Evolutionary conservation across 139 green algal species (phyloP), one percentile per base, ranked within the genome.

Genomic region (Ettlia oleoabundans): DNA sequence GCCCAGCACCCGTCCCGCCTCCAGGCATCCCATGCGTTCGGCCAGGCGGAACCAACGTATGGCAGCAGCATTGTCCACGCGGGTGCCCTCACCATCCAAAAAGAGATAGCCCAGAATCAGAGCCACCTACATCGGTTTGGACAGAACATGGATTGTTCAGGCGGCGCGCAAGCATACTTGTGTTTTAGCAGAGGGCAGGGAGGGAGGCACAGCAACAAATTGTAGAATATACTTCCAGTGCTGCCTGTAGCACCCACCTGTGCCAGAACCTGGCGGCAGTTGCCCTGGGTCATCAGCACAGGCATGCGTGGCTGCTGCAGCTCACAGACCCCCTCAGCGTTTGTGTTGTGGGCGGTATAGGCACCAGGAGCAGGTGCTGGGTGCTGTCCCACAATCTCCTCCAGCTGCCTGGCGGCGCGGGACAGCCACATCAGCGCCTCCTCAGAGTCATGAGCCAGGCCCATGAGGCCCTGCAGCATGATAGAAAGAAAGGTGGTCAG

Each of bases 81-180:
- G 76, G 38, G 65, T 82, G 40, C 86, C 84, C 62, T 90, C 86
- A 9, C 86, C 86, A 35, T 90, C 86, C 69, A 90, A 71, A 13
- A 61, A 38, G 19, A 90, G 37, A 26, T 84, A 86, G 15, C 86
- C 86, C 64, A 90, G 43, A 8, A 82, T 75, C 33, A 76, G 77
- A 21, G 77, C 63, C 1, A 43, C 77, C n/a, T n/a, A n/a, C n/a
- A n/a, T n/a, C n/a, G n/a, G n/a, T n/a, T n/a, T n/a, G n/a, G n/a
- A n/a, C n/a, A n/a, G n/a, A n/a, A n/a, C n/a, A n/a, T n/a, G n/a
- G n/a, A n/a, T n/a, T n/a, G n/a, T n/a, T n/a, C n/a, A n/a, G n/a
- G n/a, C n/a, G n/a, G n/a, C n/a, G n/a, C n/a, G n/a, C n/a, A n/a
- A n/a, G n/a, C n/a, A n/a, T n/a, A n/a, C n/a, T n/a, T n/a, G n/a